Percentiles rank a stretch among this genome's conserved stretches.
These are phyloP conservation scores for Firmiana major DNA, from an alignment of 345 rosid genomes.

Conservation along the genomic window DNA sequence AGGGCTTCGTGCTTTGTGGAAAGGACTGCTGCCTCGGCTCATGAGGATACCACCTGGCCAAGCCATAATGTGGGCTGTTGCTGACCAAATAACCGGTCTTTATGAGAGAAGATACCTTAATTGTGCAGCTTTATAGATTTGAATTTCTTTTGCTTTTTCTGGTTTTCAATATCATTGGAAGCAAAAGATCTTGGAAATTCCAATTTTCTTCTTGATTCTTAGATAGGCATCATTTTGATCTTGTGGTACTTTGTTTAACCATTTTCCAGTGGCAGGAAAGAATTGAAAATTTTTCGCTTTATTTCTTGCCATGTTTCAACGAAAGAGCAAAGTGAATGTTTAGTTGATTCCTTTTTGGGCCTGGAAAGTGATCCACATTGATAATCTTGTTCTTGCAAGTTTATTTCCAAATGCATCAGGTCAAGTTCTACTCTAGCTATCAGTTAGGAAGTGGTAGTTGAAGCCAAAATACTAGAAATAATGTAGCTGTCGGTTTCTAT, in stretches of 20 bases:
- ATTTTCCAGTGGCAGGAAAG: neutral
- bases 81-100: constrained; percentile 85
- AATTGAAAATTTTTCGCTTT: neutral
- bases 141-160: constrained; percentile 17
- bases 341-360: neutral
- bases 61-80: constrained; percentile 98
- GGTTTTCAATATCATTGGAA: constrained; percentile 13
- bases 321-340: neutral
- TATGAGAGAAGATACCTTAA: constrained; percentile 63
- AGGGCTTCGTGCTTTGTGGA: constrained; percentile 81
- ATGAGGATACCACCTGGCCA: constrained; percentile 99
- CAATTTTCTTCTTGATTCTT: neutral
- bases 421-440: neutral
- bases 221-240: neutral
- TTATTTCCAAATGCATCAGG: neutral
- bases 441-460: neutral
- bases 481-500: neutral
- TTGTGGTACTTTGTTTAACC: neutral
- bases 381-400: neutral
- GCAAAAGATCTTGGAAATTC: neutral
- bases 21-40: constrained; percentile 86
- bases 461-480: neutral
- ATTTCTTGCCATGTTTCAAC: neutral
- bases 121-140: constrained; percentile 43
- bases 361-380: neutral